Percentiles rank a stretch among this genome's conserved stretches.
These are phyloP conservation scores for Pestalotiopsis sp. DNA, from an alignment of 2,329 filamentous ascomycete species.

Conservation along the genomic window DNA sequence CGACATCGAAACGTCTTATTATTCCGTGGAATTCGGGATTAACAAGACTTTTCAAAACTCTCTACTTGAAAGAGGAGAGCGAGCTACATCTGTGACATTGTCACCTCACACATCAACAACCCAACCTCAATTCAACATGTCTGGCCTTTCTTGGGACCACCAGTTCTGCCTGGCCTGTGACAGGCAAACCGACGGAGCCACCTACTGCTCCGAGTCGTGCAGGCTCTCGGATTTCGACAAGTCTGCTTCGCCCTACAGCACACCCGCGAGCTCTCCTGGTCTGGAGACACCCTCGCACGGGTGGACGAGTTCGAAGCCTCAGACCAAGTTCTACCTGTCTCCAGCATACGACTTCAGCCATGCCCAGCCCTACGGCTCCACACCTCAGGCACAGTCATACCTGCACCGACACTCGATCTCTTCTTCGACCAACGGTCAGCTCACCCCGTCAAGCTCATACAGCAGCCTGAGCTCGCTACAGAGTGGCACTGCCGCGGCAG, in stretches of 20 bases:
- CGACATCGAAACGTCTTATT: neutral
- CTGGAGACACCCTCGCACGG: slow-evolving; percentile 54
- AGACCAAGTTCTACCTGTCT: slow-evolving; percentile 66
- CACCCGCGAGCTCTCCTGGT: slow-evolving; percentile 60
- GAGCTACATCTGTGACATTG: neutral
- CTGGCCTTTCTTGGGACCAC: slow-evolving; percentile 71
- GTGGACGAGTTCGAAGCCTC: slow-evolving; percentile 44
- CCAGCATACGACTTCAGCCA: slow-evolving; percentile 77
- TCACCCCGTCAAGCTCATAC: slow-evolving; percentile 78
- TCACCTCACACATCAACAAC: neutral
- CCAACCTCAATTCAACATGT: slow-evolving; percentile 42
- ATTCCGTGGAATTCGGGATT: neutral
- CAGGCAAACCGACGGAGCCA: slow-evolving; percentile 77
- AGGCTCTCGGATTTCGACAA: slow-evolving; percentile 85
- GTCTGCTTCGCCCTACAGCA: slow-evolving; percentile 55
- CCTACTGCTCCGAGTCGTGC: slow-evolving; percentile 93
- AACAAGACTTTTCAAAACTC: neutral
- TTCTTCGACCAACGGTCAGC: slow-evolving; percentile 43
- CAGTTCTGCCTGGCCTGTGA: slow-evolving; percentile 96
- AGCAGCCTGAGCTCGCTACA: slow-evolving; percentile 81
- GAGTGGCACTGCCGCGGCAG: slow-evolving; percentile 56
- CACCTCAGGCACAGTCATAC: slow-evolving; percentile 47
- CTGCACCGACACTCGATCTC: slow-evolving; percentile 32
- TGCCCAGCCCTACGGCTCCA: slow-evolving; percentile 58
- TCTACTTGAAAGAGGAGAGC: neutral